phyloP scores from a whole-genome alignment of 2,329 filamentous ascomycete genomes.

The Aspergillus nomiae region DNA sequence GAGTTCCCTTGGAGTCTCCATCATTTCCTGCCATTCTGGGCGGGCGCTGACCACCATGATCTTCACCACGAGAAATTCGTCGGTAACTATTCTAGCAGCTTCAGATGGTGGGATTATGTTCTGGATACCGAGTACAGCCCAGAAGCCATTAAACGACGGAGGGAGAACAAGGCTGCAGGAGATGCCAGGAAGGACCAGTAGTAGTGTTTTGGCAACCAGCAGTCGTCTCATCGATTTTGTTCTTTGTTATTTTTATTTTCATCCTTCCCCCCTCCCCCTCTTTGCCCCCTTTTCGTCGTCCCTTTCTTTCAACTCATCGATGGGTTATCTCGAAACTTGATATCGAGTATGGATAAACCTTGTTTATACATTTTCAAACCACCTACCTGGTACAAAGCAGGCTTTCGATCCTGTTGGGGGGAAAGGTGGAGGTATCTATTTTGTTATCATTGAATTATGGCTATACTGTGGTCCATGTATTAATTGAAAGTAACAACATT shows the following conservation, averaged over 20 bases:
- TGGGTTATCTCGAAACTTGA: background rate
- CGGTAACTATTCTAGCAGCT: constrained; percentile 96
- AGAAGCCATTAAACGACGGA: constrained; percentile 80
- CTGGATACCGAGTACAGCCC: constrained; percentile 92
- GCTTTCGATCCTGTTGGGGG: background rate
- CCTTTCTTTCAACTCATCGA: background rate
- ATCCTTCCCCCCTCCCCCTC: too few relatives aligned
- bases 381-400: background rate
- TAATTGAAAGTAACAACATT: background rate
- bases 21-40: constrained; percentile 97
- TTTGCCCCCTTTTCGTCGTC: background rate
- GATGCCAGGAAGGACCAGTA: constrained; percentile 31
- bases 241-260: background rate
- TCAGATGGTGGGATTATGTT: constrained; percentile 97
- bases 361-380: background rate
- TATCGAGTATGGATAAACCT: background rate
- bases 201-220: background rate
- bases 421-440: background rate
- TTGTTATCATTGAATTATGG: background rate
- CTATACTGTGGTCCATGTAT: background rate
- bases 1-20: constrained; percentile 98
- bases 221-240: background rate
- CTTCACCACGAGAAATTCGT: constrained; percentile 98
- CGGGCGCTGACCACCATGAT: constrained; percentile 94
- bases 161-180: constrained; percentile 56